These are phyloP conservation scores for Penicillium sp. DNA, from an alignment of 2,329 filamentous ascomycete genomes.

Conservation along the genomic window DNA sequence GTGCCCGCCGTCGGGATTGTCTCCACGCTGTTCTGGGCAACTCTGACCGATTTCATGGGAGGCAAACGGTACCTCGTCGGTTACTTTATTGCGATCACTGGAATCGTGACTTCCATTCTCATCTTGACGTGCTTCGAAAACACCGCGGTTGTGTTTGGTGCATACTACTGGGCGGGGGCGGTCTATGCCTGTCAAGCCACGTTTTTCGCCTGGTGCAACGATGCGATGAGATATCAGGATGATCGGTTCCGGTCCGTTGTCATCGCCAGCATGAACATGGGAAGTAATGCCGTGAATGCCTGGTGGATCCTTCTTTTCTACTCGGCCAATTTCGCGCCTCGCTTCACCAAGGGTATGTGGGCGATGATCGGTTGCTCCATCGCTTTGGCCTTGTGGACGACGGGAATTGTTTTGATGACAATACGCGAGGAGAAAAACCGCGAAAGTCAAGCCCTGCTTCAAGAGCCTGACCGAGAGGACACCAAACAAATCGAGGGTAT, in stretches of 20 bases:
- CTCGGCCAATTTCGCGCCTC: conserved; percentile 59
- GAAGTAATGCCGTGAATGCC: conserved; percentile 62
- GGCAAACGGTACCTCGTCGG: conserved; percentile 61
- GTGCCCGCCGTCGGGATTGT: conserved; percentile 49
- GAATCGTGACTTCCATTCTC: conserved; percentile 56
- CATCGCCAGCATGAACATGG: conserved; percentile 66
- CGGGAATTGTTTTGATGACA: conserved; percentile 13
- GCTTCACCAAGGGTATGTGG: conserved; percentile 51
- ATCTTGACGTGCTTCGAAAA: conserved; percentile 51
- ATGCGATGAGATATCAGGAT: conserved; percentile 60
- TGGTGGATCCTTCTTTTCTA: conserved; percentile 72
- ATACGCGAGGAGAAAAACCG: conserved; percentile 8
- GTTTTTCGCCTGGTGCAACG: conserved; percentile 72
- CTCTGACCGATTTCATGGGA: conserved; percentile 54
- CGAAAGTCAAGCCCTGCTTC: background rate
- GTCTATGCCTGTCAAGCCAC: conserved; percentile 69
- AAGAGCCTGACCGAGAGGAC: background rate
- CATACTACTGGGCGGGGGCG: conserved; percentile 64
- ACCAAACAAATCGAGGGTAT: background rate
- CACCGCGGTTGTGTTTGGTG: conserved; percentile 54
- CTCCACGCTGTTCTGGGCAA: conserved; percentile 62
- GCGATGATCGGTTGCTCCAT: conserved; percentile 20
- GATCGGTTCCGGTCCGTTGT: conserved; percentile 60
- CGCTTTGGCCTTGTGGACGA: conserved; percentile 13
- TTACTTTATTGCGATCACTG: conserved; percentile 62